A percentile compares a stretch with the other conserved stretches of the same genome.
Conservation (phyloP, 306 rosid genomes). For the Hylodesmum podocarpum region DNA sequence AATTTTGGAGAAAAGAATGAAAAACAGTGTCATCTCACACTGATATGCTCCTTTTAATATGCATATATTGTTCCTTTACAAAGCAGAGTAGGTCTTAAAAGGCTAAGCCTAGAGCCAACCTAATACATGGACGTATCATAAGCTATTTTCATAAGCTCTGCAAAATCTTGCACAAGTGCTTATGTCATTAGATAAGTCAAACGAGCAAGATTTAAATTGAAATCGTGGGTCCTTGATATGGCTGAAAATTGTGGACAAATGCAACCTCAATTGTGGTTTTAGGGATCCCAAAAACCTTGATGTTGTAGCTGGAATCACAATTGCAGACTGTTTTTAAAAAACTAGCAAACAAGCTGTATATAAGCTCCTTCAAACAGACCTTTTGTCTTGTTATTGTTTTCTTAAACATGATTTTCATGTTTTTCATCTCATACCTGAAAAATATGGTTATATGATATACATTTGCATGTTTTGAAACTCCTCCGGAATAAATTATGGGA, state of each 20-base stretch:
- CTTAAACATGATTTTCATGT: background rate
- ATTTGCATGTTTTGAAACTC: background rate
- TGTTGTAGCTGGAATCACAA: background rate
- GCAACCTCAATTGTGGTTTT: background rate
- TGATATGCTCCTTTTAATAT: too few species aligned
- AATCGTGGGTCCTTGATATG: background rate
- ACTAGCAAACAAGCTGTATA: background rate
- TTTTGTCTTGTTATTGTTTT: background rate
- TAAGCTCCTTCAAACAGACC: background rate
- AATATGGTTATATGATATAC: background rate
- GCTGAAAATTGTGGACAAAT: background rate
- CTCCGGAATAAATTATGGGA: background rate
- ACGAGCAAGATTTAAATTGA: background rate
- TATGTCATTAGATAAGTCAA: background rate
- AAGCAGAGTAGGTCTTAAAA: too few species aligned
- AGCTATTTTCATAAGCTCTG: background rate
- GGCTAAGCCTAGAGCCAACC: too few species aligned
- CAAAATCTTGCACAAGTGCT: too few species aligned
- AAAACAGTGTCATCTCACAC: too few species aligned
- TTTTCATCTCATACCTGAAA: background rate
- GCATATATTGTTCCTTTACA: too few species aligned
- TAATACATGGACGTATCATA: background rate
- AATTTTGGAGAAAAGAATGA: background rate
- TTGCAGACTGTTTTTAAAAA: background rate
- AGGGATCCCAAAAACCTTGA: background rate